A percentile compares a stretch with the other conserved stretches of the same genome.
phyloP scores from a whole-genome alignment of 805 yeast species.

The Saccharomyces eubayanus region DNA sequence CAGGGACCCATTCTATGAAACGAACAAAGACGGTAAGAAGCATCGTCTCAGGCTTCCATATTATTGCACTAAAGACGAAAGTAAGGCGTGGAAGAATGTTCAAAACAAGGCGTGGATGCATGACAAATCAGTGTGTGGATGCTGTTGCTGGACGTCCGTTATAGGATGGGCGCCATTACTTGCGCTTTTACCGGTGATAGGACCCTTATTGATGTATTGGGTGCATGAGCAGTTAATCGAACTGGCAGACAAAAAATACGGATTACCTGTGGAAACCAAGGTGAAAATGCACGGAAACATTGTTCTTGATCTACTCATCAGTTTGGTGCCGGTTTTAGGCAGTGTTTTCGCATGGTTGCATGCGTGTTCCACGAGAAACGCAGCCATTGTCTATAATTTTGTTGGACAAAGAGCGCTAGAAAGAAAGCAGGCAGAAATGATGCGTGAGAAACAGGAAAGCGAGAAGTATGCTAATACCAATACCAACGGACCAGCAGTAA shows the following conservation, averaged over 20 bases:
- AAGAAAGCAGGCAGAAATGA: slow-evolving; percentile 3
- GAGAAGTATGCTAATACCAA: neutral
- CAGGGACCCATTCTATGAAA: slow-evolving; percentile 54
- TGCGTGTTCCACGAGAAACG: slow-evolving; percentile 83
- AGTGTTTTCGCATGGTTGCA: slow-evolving; percentile 70
- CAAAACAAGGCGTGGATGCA: slow-evolving; percentile 79
- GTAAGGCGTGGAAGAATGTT: slow-evolving; percentile 61
- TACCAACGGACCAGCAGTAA: neutral
- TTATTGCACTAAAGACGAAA: slow-evolving; percentile 49
- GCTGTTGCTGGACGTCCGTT: slow-evolving; percentile 55
- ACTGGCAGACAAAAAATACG: slow-evolving; percentile 48
- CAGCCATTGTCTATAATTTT: slow-evolving; percentile 59
- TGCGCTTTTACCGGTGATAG: slow-evolving; percentile 70
- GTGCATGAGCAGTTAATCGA: slow-evolving; percentile 60
- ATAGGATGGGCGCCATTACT: slow-evolving; percentile 71
- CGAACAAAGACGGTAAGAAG: slow-evolving; percentile 39
- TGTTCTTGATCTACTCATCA: slow-evolving; percentile 59
- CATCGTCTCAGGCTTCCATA: slow-evolving; percentile 51
- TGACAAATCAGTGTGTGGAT: slow-evolving; percentile 76
- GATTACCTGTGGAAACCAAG: slow-evolving; percentile 49
- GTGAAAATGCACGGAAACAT: slow-evolving; percentile 74
- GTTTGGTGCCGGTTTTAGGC: slow-evolving; percentile 78
- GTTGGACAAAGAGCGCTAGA: slow-evolving; percentile 21
- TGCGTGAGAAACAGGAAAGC: neutral
- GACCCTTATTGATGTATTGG: slow-evolving; percentile 73